phyloP scores from a whole-genome alignment of 164 flowering plant genomes.

The Vitis amurensis region DNA sequence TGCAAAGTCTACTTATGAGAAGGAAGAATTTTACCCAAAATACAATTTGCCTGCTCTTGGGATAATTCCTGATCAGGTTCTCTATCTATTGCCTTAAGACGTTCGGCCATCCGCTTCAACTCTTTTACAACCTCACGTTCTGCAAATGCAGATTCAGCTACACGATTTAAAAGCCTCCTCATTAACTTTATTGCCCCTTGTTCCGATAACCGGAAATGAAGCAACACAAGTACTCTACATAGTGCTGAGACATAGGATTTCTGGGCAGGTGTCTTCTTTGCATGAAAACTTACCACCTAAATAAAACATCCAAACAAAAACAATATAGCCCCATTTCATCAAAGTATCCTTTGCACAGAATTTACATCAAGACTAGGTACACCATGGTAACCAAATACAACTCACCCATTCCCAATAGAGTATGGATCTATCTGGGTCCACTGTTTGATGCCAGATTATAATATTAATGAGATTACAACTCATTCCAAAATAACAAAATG shows the following conservation, averaged over 20 bases:
- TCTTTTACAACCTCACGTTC: slow-evolving; percentile 81
- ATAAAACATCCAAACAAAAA: slow-evolving; percentile 8
- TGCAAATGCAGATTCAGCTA: slow-evolving; percentile 36
- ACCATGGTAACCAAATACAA: too few species aligned
- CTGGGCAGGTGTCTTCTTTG: slow-evolving; percentile 84
- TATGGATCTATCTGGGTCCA: too few species aligned
- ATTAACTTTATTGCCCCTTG: slow-evolving; percentile 68
- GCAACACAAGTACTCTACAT: slow-evolving; percentile 58
- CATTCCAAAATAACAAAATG: too few species aligned
- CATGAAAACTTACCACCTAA: slow-evolving; percentile 58
- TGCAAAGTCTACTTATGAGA: neutral
- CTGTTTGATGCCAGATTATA: too few species aligned
- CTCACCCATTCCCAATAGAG: too few species aligned
- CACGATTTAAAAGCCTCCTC: slow-evolving; percentile 57
- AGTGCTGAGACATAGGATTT: slow-evolving; percentile 69
- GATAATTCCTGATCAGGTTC: slow-evolving; percentile 57
- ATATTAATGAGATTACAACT: too few species aligned
- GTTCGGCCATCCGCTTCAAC: slow-evolving; percentile 60
- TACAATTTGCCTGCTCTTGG: slow-evolving; percentile 48
- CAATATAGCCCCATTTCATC: too few species aligned
- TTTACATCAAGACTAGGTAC: too few species aligned
- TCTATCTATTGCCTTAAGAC: slow-evolving; percentile 52
- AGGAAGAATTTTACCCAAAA: slow-evolving; percentile 52
- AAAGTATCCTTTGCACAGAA: too few species aligned
- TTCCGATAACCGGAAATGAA: slow-evolving; percentile 62